Conservation (phyloP, 1,284 basidiomycete species). For the Microbotryum lychnidis-dioicae region DNA sequence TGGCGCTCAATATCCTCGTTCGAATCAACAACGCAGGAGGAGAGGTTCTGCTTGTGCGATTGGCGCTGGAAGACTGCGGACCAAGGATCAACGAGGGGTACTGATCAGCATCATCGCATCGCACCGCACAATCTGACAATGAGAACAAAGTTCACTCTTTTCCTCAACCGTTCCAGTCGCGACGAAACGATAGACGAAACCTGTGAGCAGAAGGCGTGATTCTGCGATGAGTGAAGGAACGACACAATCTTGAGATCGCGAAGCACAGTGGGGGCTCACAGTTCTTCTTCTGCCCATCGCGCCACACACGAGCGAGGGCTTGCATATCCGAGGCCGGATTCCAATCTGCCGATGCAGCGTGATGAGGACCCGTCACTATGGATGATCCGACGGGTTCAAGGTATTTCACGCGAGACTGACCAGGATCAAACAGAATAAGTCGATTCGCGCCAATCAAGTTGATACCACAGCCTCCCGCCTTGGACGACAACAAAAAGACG, state of each 20-base stretch:
- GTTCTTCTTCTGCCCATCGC: slow-evolving; percentile 99
- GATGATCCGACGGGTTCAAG: neutral
- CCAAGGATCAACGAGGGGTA: neutral
- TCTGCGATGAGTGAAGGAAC: slow-evolving; percentile 1
- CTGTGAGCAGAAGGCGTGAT: slow-evolving; percentile 41
- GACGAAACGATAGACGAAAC: slow-evolving; percentile 97
- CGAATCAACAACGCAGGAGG: slow-evolving; percentile 94
- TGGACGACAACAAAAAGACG: slow-evolving; percentile 89
- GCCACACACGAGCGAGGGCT: slow-evolving; percentile 95
- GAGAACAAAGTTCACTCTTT: slow-evolving; percentile 52
- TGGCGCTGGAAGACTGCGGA: slow-evolving; percentile 35
- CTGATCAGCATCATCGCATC: neutral
- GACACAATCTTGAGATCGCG: neutral
- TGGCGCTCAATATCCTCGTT: slow-evolving; percentile 92
- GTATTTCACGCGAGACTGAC: slow-evolving; percentile 45
- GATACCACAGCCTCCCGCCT: slow-evolving; percentile 96
- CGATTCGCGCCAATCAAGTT: slow-evolving; percentile 97
- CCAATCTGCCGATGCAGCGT: slow-evolving; percentile 59
- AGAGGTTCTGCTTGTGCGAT: slow-evolving; percentile 91
- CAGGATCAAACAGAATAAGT: slow-evolving; percentile 89
- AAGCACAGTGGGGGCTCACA: slow-evolving; percentile 50
- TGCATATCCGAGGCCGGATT: slow-evolving; percentile 98
- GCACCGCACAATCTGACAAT: neutral
- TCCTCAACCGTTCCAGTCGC: slow-evolving; percentile 98
- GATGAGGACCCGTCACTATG: neutral